Base-by-base conservation (phyloP, 2,329 filamentous ascomycete genomes). In the Colletotrichum lentis region DNA sequence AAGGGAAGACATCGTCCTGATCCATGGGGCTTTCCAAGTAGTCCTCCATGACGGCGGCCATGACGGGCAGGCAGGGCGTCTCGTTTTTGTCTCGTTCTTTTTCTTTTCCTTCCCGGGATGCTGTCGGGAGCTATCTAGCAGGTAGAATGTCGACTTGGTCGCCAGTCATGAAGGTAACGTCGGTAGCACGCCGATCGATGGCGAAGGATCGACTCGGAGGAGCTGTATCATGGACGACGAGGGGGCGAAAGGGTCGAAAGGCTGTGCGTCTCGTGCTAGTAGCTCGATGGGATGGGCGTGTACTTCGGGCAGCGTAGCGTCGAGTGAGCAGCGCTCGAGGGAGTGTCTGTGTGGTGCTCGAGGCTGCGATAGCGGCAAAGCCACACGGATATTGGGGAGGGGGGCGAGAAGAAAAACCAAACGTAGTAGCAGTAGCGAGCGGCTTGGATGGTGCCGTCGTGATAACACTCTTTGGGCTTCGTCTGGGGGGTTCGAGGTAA, bases 1-100 rank as follows among this genome's bases (percentile, higher is more conserved):
- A 97, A 70, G 92, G 92, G 76, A 92, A 96, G 72, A 91, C 85
- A 77, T 97, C 94, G 74, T 96, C 93, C 71, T 86, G 85, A 69
- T 96, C 93, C 83, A 92, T 85, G 61, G 88, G 85, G 74, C 80
- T 84, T 69, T 91, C 88, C 71, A 88, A 78, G 73, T 88, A 90
- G 65, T 88, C 87, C 72, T 88, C 87, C 76, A 89, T 85, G 50
- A 80, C 74, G 72, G 80, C 80, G 64, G 84, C 77, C 81, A 85
- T 83, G 76, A 64, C 77, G 74, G 63, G 69, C 67, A 61, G 63
- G 69, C 67, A 61, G 46, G 31, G 39, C 27, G 66, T 69, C 66
- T 35, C 31, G 31, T 10, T 35, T 35, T 10, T 35, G 8, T 7
- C 10, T 35, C 31, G 31, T 10, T 35, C 31, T 35, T 35, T 35